Percentiles rank a stretch among this genome's conserved stretches.
These are phyloP conservation scores for Chrysochromulina tobinii DNA, from an alignment of 78 protist species.

Conservation along the genomic window DNA sequence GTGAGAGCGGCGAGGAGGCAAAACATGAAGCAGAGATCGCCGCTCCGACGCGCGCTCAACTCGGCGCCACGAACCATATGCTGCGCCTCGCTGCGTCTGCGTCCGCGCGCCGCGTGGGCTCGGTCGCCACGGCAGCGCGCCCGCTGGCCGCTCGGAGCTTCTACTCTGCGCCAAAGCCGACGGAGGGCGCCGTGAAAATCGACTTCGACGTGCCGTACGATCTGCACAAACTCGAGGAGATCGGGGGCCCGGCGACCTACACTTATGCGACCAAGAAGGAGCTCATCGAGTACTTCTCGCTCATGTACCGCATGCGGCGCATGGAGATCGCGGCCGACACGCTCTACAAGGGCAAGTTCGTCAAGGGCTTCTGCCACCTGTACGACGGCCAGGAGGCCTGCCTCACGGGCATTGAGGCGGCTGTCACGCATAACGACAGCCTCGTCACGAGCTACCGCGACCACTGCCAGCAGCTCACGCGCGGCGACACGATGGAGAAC, in stretches of 20 bases:
- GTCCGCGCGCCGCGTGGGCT: too few species aligned
- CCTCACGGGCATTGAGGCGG: slow-evolving; percentile 82
- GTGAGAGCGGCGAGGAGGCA: too few species aligned
- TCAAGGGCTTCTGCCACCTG: slow-evolving; percentile 96
- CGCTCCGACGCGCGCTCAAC: too few species aligned
- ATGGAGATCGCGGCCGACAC: slow-evolving; percentile 69
- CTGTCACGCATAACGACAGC: slow-evolving; percentile 61
- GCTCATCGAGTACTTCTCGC: neutral
- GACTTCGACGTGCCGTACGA: too few species aligned
- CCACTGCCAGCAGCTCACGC: slow-evolving; percentile 79
- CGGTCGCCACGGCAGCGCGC: too few species aligned
- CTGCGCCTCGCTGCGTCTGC: too few species aligned
- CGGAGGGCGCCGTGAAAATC: too few species aligned
- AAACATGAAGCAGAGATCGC: too few species aligned
- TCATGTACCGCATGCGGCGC: slow-evolving; percentile 48
- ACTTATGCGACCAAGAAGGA: slow-evolving; percentile 1
- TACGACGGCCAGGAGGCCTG: slow-evolving; percentile 95
- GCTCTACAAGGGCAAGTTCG: slow-evolving; percentile 78
- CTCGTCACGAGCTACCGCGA: slow-evolving; percentile 92
- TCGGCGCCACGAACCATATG: too few species aligned
- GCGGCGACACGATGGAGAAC: slow-evolving; percentile 74
- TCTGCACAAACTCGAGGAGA: too few species aligned
- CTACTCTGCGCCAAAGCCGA: too few species aligned
- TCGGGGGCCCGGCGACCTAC: neutral
- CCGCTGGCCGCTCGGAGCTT: too few species aligned